phyloP scores from a whole-genome alignment of 257 asterid species.

The Fraxinus excelsior region DNA sequence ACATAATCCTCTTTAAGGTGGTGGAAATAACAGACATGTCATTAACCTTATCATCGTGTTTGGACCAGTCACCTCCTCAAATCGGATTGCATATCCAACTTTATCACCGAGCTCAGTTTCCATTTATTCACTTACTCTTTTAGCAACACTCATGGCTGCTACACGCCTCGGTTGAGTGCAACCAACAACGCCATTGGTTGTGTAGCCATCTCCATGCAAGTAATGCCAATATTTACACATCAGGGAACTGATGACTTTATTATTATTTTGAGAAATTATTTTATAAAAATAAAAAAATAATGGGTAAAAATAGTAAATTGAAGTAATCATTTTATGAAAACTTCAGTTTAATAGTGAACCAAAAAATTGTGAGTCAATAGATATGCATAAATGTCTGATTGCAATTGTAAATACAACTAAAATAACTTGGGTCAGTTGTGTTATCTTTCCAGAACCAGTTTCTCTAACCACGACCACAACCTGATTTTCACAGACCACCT shows the following conservation, averaged over 20 bases:
- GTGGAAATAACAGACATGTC: constrained; percentile 6
- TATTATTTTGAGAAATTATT: neutral
- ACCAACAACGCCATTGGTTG: constrained; percentile 71
- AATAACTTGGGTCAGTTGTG: constrained; percentile 90
- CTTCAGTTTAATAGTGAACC: too few species aligned
- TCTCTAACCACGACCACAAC: too few species aligned
- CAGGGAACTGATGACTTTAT: constrained; percentile 3
- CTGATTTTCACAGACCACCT: too few species aligned
- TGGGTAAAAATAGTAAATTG: neutral
- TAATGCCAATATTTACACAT: constrained; percentile 55
- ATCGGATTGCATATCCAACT: constrained; percentile 97
- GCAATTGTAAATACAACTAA: neutral
- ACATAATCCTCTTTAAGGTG: neutral
- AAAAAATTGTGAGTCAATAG: neutral
- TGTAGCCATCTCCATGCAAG: constrained; percentile 87
- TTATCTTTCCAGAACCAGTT: constrained; percentile 94
- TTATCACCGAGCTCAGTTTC: constrained; percentile 86
- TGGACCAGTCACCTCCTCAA: constrained; percentile 93
- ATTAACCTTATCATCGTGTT: constrained; percentile 86
- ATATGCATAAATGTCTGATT: neutral
- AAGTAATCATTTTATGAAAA: too few species aligned
- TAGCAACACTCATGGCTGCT: constrained; percentile 99
- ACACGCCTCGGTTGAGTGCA: constrained; percentile 99
- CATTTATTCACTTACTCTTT: constrained; percentile 98
- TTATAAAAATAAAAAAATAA: neutral